Evolutionary conservation across 257 asterid genomes (phyloP), one percentile per base, ranked within the genome.

Genomic region (Coffea eugenioides): DNA sequence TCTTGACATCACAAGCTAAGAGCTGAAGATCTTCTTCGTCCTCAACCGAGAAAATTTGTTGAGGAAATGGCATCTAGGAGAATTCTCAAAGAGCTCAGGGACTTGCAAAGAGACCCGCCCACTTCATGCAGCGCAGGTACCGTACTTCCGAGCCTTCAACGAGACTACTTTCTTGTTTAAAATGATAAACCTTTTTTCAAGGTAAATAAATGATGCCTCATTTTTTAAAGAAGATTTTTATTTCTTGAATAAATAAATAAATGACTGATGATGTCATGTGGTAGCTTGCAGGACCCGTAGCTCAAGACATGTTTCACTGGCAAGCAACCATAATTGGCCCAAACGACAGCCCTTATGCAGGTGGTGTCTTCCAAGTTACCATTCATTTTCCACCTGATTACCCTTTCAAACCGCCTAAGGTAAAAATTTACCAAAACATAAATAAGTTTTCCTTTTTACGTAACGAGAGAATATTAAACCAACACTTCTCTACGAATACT

Each of bases 321-420:
- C 98, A 94, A 89, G 98, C 98, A 80, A 92, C 98, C 70, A 92
- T 92, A 51, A 92, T 93, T 21, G 98, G 97, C 34, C 98, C 98
- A 34, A 90, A 91, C 73, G 98, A 93, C 0, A 93, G 98, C 85
- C 96, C 97, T 16, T 94, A 90, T 78, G 90, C 96, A 7, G 97
- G 96, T 67, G 98, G 97, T 61, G 96, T 93, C 79, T 93, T 93
- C 86, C 98, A 93, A 90, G 97, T 92, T 70, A 86, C 92, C 85
- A 94, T 94, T 79, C 94, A 92, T 80, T 93, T 93, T 62, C 98
- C 98, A 10, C 93, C 97, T 34, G 97, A 93, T 83, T 92, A 93
- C 84, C 98, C 98, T 64, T 93, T 93, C 71, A 93, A 93, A 81
- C 98, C 97, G 65, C 98, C 98, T 25, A 92, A 93, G 96, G 98